These are phyloP conservation scores for Juglanconis oblonga DNA, from an alignment of 2,329 filamentous ascomycete genomes.

Conservation along the genomic window DNA sequence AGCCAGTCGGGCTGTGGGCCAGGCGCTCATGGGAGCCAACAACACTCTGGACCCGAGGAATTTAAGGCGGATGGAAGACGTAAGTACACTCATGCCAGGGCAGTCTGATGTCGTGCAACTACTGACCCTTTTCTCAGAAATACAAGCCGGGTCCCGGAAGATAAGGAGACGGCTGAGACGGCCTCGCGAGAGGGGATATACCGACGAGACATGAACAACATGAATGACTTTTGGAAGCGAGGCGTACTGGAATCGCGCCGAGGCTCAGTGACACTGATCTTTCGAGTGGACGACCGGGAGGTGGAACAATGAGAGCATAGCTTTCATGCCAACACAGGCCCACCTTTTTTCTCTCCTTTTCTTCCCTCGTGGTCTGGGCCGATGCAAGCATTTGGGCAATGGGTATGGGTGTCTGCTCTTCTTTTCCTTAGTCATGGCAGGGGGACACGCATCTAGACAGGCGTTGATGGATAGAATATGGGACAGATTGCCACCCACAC, in stretches of 20 bases:
- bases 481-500: conserved; percentile 14
- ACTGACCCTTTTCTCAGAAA: conserved; percentile 16
- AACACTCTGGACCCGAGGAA: conserved; percentile 87
- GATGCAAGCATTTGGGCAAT: neutral
- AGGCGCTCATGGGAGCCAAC: conserved; percentile 86
- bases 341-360: neutral
- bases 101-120: neutral
- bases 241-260: neutral
- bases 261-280: neutral
- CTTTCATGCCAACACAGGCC: neutral
- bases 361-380: neutral
- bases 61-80: conserved; percentile 79
- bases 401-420: neutral
- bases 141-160: conserved; percentile 17
- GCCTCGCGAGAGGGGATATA: neutral
- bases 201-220: neutral
- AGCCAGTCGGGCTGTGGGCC: conserved; percentile 81
- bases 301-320: neutral
- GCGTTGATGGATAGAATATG: conserved; percentile 8
- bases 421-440: neutral
- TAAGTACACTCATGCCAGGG: conserved; percentile 49
- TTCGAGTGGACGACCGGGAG: neutral
- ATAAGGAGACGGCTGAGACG: neutral
- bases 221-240: neutral
- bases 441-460: conserved; percentile 10